A percentile compares a stretch with the other conserved stretches of the same genome.
These are phyloP conservation scores for Fonsecaea pedrosoi DNA, from an alignment of 2,329 filamentous ascomycete species.

Conservation along the genomic window DNA sequence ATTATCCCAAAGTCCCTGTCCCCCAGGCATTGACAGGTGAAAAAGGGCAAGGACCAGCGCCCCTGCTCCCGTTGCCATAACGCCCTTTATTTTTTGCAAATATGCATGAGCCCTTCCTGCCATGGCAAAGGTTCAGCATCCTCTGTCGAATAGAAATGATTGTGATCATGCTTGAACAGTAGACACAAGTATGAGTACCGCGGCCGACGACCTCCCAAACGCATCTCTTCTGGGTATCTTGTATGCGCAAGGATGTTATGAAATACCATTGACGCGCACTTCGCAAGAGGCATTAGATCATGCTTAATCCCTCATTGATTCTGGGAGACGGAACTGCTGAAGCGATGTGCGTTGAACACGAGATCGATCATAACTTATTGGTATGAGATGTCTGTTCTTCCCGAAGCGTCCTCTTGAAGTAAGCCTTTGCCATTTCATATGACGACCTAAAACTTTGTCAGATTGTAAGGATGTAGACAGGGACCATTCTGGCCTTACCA, in stretches of 20 bases:
- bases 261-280: slow-evolving; percentile 13
- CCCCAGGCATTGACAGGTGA: slow-evolving; percentile 9
- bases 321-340: neutral
- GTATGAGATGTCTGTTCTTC: slow-evolving; percentile 34
- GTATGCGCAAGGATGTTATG: neutral
- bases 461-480: neutral
- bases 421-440: slow-evolving; percentile 72
- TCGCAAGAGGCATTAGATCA: neutral
- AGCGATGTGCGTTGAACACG: neutral
- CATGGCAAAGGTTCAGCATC: neutral
- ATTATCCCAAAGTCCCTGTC: slow-evolving; percentile 29
- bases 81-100: slow-evolving; percentile 24
- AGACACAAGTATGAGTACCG: slow-evolving; percentile 13
- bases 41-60: neutral
- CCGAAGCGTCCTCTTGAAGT: slow-evolving; percentile 60
- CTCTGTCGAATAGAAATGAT: slow-evolving; percentile 16
- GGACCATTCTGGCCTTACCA: slow-evolving; percentile 66
- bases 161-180: slow-evolving; percentile 17
- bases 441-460: slow-evolving; percentile 58
- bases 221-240: slow-evolving; percentile 30
- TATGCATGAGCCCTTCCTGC: slow-evolving; percentile 1
- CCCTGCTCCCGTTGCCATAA: slow-evolving; percentile 12
- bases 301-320: slow-evolving; percentile 9
- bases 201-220: slow-evolving; percentile 7
- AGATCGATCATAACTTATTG: slow-evolving; percentile 31